Base-by-base conservation (phyloP, 805 yeast species). In the Spathaspora boniae region DNA sequence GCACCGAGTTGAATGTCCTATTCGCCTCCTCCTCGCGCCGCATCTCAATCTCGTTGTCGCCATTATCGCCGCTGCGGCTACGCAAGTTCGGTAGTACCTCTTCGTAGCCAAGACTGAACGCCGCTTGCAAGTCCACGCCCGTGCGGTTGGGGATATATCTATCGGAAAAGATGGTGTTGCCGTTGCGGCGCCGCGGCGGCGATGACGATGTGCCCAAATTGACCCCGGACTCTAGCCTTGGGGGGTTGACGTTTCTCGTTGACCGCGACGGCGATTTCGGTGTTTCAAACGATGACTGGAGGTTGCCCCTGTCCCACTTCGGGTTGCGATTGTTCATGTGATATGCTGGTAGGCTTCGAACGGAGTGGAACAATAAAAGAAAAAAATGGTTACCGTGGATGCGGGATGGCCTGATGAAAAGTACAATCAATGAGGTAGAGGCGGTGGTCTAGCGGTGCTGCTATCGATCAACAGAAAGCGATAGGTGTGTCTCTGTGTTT, bases 71-170 rank as follows among this genome's bases (percentile, higher is more conserved):
- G 15, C 19, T 29, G 16, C n/a, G 17, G 11, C 34, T 38, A 19
- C 37, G 24, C 23, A 60, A 45, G 29, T 62, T 62, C 2, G 70
- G 68, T 12, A 60, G 14, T 54, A 72, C 51, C 12, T 65, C 74
- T 38, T 68, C 74, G 34, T 62, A 60, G 16, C 70, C 70, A 33
- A 80, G 60, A 40, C 79, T 74, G 55, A 79, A 82, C 6, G 96
- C 96, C 0, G 96, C 87, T 50, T 86, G 93, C 11, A 91, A 64
- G 50, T 87, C 94, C 17, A 87, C 75, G 1, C 95, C 96, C 2
- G 86, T 80, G 32, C 98, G 63, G 41, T 76, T 79, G 4, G 98
- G 98, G 18, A 93, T 86, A 56, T 79, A 87, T 37, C 98, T 66
- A 58, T 89, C 98, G 43, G 85, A 80, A 59, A 83, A 85, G 1